phyloP scores from a whole-genome alignment of 768 basidiomycete species.

The Boletellus sp. region DNA sequence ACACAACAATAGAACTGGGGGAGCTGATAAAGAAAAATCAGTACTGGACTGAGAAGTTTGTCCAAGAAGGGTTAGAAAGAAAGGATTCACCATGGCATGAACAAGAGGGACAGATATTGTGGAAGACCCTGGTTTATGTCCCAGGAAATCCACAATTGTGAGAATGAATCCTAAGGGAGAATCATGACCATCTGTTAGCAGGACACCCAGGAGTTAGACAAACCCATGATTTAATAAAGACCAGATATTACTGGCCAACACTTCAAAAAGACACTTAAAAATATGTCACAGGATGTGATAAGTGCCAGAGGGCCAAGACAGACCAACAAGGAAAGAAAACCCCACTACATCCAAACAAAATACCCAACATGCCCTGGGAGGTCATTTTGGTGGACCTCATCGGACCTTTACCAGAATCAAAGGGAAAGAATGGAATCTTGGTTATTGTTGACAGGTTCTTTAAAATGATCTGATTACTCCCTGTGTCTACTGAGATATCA shows the following conservation, averaged over 20 bases:
- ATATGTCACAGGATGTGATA: slow-evolving; percentile 1
- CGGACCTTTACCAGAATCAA: background rate
- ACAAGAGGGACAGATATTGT: too few relatives aligned
- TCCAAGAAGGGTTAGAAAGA: background rate
- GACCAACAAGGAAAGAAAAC: background rate
- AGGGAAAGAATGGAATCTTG: background rate
- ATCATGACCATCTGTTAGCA: background rate
- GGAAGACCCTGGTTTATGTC: too few relatives aligned
- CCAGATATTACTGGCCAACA: background rate
- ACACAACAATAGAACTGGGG: too few relatives aligned
- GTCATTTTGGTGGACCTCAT: slow-evolving; percentile 1
- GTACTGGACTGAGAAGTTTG: background rate
- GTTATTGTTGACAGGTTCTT: background rate
- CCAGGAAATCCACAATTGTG: too few relatives aligned
- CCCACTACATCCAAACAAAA: background rate
- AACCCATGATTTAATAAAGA: background rate
- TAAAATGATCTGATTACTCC: background rate
- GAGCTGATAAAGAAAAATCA: too few relatives aligned
- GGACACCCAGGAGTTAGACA: background rate
- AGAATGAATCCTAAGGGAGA: too few relatives aligned
- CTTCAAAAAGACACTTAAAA: background rate
- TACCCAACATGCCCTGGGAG: background rate
- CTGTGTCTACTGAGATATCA: too few relatives aligned
- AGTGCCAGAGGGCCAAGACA: background rate
- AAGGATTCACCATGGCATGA: background rate